Percentiles rank a stretch among this genome's conserved stretches.
phyloP scores from a whole-genome alignment of 2,329 filamentous ascomycete species.

The Chrysosporium queenslandicum region DNA sequence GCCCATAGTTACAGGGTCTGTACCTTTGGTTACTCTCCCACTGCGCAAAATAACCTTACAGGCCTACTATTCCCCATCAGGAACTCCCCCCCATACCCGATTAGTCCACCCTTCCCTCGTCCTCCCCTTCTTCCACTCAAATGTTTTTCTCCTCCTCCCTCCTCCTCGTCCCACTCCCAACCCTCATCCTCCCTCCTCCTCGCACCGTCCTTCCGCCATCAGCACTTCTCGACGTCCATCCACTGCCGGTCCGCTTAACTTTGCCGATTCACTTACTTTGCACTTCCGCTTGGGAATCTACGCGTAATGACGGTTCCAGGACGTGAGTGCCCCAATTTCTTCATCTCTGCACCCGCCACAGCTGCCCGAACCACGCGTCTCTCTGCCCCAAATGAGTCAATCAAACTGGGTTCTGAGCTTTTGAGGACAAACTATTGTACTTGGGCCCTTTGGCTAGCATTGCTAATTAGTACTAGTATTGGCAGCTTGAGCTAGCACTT shows the following conservation, averaged over 20 bases:
- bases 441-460: too few species aligned
- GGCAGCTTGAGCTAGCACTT: neutral
- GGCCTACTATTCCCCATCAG: constrained; percentile 8
- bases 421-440: too few species aligned
- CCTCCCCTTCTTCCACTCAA: constrained; percentile 1
- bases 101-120: neutral
- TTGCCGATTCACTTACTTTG: neutral
- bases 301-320: constrained; percentile 2
- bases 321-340: neutral
- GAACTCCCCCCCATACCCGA: constrained; percentile 9
- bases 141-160: constrained; percentile 12
- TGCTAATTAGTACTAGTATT: too few species aligned
- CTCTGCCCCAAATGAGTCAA: neutral
- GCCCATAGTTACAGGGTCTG: neutral
- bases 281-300: neutral
- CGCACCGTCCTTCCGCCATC: neutral
- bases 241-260: neutral
- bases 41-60: neutral
- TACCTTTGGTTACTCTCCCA: neutral
- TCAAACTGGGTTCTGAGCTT: too few species aligned
- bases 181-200: neutral
- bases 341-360: neutral
- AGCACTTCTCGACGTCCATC: neutral
- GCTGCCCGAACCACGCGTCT: constrained; percentile 3
- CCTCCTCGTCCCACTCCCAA: neutral